Base-by-base conservation (phyloP, 177 flowering plant genomes). In the Telopea speciosissima region DNA sequence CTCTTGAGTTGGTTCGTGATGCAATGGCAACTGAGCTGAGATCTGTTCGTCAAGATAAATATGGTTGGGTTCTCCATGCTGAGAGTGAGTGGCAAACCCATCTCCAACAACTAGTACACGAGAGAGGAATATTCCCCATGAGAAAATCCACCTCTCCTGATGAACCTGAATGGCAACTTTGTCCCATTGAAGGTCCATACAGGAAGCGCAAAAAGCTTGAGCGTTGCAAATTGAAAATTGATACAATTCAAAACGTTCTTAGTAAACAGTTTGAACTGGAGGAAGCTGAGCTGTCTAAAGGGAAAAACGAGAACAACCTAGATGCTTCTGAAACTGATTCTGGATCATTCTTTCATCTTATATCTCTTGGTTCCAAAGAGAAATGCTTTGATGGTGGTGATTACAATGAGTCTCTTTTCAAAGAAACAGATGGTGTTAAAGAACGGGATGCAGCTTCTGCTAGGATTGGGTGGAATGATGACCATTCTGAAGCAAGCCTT, bases 21-120 rank as follows among this genome's bases (percentile, higher is more conserved):
- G 79, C 85, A 28, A 81, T 88, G 90, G 81, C 92, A 28, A 86
- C 92, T 66, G 92, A 90, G 79, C 74, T 90, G 63, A 85, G 95
- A 75, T 88, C 88, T 73, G 84, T 90, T 24, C 89, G 92, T 31
- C 92, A 88, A 78, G 92, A 90, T 76, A 90, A 90, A 77, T 90
- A 90, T 81, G 95, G 95, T 42, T 90, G 92, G 95, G 86, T 90
- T 73, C 89, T 90, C 44, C 95, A 90, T 85, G 95, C 95, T 73
- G 95, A 90, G 75, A 90, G 95, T 73, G 89, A 87, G 73, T 88
- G 95, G 95, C 88, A 85, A 73, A 81, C 81, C 25, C 90, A 82
- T 80, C 90, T 90, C 64, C 91, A 90, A 66, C 89, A 88, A 69
- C 91, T 90, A 76, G 90, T 90, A 26, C 95, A 90, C 70, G 95